Evolutionary conservation across 805 yeast species (phyloP).

Genomic region (Ogataea polymorpha): DNA sequence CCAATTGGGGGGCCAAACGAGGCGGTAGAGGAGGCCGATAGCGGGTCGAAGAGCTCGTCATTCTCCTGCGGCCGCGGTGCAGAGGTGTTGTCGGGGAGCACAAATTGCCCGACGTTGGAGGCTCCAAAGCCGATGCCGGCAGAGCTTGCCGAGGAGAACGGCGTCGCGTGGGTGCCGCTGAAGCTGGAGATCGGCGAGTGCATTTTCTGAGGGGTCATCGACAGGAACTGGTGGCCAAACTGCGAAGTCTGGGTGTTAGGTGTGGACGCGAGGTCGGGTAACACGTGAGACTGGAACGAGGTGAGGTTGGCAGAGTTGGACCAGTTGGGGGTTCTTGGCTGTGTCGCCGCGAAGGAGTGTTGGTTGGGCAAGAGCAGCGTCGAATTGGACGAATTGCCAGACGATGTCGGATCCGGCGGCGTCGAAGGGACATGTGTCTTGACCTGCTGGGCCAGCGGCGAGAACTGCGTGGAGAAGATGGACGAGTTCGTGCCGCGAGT

Average conservation of each 20-base stretch:
- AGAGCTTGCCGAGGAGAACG: slow-evolving; percentile 19
- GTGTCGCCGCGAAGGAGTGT: slow-evolving; percentile 15
- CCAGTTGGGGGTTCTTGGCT: slow-evolving; percentile 38
- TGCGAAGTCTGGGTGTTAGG: slow-evolving; percentile 17
- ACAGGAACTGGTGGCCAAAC: slow-evolving; percentile 18
- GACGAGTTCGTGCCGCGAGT: slow-evolving; percentile 11
- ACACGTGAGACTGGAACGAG: slow-evolving; percentile 19
- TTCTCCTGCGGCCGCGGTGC: slow-evolving; percentile 8
- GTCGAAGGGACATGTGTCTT: slow-evolving; percentile 25
- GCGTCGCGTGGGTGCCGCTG: slow-evolving; percentile 19
- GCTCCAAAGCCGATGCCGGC: slow-evolving; percentile 16
- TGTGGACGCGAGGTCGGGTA: slow-evolving; percentile 22
- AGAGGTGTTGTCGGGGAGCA: slow-evolving; percentile 20
- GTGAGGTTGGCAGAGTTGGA: slow-evolving; percentile 18
- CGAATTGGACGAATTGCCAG: slow-evolving; percentile 12
- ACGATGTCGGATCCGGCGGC: slow-evolving; percentile 24
- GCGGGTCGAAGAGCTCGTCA: slow-evolving; percentile 9
- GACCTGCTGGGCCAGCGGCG: slow-evolving; percentile 21
- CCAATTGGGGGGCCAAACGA: slow-evolving; percentile 26
- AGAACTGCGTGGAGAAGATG: slow-evolving; percentile 25
- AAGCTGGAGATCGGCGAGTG: slow-evolving; percentile 16
- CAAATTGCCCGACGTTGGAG: slow-evolving; percentile 19
- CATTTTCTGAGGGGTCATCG: slow-evolving; percentile 23
- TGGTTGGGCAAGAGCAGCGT: slow-evolving; percentile 15
- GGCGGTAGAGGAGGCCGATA: slow-evolving; percentile 10